Evolutionary conservation across 2,329 filamentous ascomycete species (phyloP).

Genomic region (Aspergillus aculeatinus): DNA sequence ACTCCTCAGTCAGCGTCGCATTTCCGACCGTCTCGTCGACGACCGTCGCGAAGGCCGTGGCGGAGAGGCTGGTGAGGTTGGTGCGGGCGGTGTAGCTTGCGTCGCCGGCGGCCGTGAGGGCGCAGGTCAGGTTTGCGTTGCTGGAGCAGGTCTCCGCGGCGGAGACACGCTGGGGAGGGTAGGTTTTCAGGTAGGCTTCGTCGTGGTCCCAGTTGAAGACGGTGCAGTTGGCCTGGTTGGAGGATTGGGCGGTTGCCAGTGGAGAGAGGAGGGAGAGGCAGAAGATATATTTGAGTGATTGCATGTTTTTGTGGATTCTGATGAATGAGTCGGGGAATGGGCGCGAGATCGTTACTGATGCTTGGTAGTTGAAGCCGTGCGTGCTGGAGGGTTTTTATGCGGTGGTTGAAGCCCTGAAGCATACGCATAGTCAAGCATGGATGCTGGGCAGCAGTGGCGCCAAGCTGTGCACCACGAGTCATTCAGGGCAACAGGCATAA

Average conservation of each 20-base stretch:
- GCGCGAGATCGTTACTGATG: too few relatives aligned
- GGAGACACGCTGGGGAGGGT: constrained; percentile 2
- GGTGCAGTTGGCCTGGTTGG: constrained; percentile 3
- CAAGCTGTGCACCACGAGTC: too few relatives aligned
- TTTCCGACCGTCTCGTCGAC: neutral
- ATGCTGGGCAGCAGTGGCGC: too few relatives aligned
- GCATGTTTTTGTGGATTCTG: too few relatives aligned
- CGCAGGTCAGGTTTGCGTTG: constrained; percentile 4
- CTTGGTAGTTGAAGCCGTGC: too few relatives aligned
- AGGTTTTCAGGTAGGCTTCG: neutral
- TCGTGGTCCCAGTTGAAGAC: constrained; percentile 10
- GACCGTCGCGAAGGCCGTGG: neutral
- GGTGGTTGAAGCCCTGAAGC: too few relatives aligned
- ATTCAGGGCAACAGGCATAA: too few relatives aligned
- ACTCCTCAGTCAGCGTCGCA: neutral
- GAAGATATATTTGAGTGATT: neutral
- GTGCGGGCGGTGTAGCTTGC: neutral
- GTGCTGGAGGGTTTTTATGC: too few relatives aligned
- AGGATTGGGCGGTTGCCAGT: neutral
- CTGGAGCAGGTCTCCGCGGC: constrained; percentile 1
- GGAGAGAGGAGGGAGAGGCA: neutral
- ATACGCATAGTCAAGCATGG: too few relatives aligned
- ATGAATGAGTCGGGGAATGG: too few relatives aligned
- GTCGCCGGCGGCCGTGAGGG: constrained; percentile 3
- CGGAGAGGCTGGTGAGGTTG: neutral